These are phyloP conservation scores for Tricholoma furcatifolium DNA, from an alignment of 768 basidiomycete genomes.

Conservation along the genomic window DNA sequence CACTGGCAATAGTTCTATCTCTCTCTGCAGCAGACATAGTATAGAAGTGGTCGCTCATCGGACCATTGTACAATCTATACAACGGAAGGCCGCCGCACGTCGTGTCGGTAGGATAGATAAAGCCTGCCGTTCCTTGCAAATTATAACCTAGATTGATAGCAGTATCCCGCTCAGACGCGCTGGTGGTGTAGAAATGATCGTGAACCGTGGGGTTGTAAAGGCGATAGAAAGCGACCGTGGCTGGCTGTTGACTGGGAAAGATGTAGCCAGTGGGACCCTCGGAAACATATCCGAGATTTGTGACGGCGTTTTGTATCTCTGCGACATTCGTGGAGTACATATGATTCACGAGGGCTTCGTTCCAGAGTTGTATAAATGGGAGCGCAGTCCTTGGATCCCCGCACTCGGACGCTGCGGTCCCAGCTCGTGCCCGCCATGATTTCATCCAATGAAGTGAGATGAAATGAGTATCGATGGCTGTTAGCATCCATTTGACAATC, in stretches of 20 bases:
- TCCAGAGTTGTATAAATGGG: constrained; percentile 9
- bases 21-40: constrained; percentile 18
- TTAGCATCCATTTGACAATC: not conserved
- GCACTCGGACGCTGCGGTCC: constrained; percentile 1
- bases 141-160: constrained; percentile 13
- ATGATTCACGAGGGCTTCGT: not conserved
- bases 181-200: constrained; percentile 25
- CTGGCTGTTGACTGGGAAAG: constrained; percentile 6
- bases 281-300: constrained; percentile 6
- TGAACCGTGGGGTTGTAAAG: constrained; percentile 2
- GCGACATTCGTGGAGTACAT: constrained; percentile 12
- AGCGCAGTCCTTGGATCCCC: constrained; percentile 9
- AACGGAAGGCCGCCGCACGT: constrained; percentile 15
- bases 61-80: constrained; percentile 19
- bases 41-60: constrained; percentile 23
- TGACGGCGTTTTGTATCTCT: constrained; percentile 13
- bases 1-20: too few species aligned
- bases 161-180: constrained; percentile 11
- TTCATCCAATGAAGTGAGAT: too few species aligned
- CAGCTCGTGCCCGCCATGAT: not conserved
- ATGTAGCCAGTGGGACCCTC: constrained; percentile 19
- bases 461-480: not conserved
- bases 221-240: constrained; percentile 20
- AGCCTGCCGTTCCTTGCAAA: constrained; percentile 18
- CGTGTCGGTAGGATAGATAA: constrained; percentile 9